phyloP scores from a whole-genome alignment of 176 grass and related monocot genomes.

The Cocos nucifera region DNA sequence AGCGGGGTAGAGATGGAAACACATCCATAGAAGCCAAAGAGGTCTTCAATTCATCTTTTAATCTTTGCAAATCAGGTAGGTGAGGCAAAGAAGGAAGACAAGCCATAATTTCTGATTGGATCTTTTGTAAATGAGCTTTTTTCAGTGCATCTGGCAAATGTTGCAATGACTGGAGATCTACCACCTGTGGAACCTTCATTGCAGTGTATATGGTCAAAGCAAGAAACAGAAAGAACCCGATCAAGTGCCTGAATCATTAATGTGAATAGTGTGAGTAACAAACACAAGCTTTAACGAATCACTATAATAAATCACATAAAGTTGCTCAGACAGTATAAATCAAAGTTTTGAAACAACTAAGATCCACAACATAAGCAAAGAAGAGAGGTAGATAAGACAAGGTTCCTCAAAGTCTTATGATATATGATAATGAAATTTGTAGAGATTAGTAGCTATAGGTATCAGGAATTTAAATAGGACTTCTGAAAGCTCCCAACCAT shows the following conservation, averaged over 20 bases:
- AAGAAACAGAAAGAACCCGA: constrained; percentile 94
- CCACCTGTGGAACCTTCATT: constrained; percentile 58
- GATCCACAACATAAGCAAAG: too few relatives aligned
- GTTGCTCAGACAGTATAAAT: too few relatives aligned
- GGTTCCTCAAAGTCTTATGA: too few relatives aligned
- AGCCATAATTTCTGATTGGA: constrained; percentile 56
- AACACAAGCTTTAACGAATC: too few relatives aligned
- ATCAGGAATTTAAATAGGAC: too few relatives aligned
- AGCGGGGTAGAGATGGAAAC: constrained; percentile 43
- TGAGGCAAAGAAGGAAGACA: constrained; percentile 70
- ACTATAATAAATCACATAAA: too few relatives aligned
- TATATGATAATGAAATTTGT: too few relatives aligned
- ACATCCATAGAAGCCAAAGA: constrained; percentile 61
- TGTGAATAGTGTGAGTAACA: not conserved
- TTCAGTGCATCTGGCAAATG: constrained; percentile 61
- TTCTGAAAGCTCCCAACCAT: too few relatives aligned
- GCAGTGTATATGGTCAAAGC: constrained; percentile 83
- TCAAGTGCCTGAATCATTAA: constrained; percentile 64
- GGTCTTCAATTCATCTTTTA: constrained; percentile 56
- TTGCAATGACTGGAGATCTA: constrained; percentile 57
- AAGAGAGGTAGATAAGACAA: too few relatives aligned
- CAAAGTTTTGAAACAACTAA: too few relatives aligned
- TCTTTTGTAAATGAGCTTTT: constrained; percentile 63
- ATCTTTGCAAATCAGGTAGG: constrained; percentile 59
- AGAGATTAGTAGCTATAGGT: too few relatives aligned